Evolutionary conservation across 495 filamentous ascomycete species (phyloP).

Genomic region (Aspergillus saccharolyticus): DNA sequence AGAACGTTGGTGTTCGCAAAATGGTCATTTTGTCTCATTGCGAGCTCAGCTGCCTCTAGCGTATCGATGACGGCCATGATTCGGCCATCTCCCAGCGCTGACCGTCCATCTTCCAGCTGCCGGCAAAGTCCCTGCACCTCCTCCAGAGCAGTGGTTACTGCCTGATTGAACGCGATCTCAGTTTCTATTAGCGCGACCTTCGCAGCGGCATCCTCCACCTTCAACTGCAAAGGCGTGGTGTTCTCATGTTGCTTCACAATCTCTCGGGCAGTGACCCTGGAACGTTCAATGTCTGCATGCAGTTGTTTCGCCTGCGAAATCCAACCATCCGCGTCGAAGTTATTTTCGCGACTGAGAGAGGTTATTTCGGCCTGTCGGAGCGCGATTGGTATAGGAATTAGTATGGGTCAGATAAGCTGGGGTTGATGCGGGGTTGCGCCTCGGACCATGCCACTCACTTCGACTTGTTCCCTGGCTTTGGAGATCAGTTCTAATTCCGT

Average conservation of each 20-base stretch:
- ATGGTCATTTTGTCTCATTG: slow-evolving; percentile 26
- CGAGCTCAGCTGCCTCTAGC: slow-evolving; percentile 50
- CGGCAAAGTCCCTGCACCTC: slow-evolving; percentile 47
- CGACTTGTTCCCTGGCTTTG: slow-evolving; percentile 59
- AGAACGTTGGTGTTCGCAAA: slow-evolving; percentile 39
- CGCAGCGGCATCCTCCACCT: slow-evolving; percentile 59
- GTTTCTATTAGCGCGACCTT: slow-evolving; percentile 67
- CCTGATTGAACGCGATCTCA: slow-evolving; percentile 72
- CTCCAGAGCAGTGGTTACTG: slow-evolving; percentile 57
- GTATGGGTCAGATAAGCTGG: background rate
- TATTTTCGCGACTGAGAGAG: slow-evolving; percentile 63
- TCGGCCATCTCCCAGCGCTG: slow-evolving; percentile 40
- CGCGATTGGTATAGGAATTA: slow-evolving; percentile 2
- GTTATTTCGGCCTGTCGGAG: slow-evolving; percentile 61
- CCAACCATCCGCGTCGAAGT: slow-evolving; percentile 78
- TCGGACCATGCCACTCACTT: slow-evolving; percentile 45
- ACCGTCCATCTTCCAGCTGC: slow-evolving; percentile 41
- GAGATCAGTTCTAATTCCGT: slow-evolving; percentile 60
- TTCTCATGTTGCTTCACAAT: slow-evolving; percentile 69
- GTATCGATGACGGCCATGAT: slow-evolving; percentile 54
- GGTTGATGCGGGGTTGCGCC: background rate
- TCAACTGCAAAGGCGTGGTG: slow-evolving; percentile 52
- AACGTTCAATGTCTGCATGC: slow-evolving; percentile 73
- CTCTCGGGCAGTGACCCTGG: slow-evolving; percentile 63
- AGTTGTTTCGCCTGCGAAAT: slow-evolving; percentile 75